Conservation (phyloP, 129 eudicot species). For the Helianthus tuberosus region DNA sequence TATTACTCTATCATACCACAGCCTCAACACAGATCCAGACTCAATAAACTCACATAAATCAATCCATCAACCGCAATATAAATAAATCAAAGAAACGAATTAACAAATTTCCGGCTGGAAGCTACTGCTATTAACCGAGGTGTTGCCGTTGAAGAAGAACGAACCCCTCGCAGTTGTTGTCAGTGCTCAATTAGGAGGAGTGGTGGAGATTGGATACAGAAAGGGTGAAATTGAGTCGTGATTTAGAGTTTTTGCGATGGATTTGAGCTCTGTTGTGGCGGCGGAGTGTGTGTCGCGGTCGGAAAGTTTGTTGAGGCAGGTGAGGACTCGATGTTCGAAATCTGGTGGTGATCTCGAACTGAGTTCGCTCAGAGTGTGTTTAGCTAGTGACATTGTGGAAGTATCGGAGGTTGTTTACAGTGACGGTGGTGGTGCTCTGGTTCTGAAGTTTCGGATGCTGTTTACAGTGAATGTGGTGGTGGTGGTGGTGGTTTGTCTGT, state of each 20-base stretch:
- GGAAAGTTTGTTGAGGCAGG: conserved; percentile 70
- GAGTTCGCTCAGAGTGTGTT: too few species aligned
- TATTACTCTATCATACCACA: too few species aligned
- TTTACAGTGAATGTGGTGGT: too few species aligned
- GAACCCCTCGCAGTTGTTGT: conserved; percentile 39
- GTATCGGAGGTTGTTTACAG: not conserved
- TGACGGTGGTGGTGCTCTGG: conserved; percentile 24
- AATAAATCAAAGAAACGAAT: not conserved
- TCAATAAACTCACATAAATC: too few species aligned
- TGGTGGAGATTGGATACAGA: conserved; percentile 62
- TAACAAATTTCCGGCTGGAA: conserved; percentile 65
- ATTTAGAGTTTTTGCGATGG: conserved; percentile 56
- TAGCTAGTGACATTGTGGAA: conserved; percentile 38
- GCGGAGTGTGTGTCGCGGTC: conserved; percentile 81
- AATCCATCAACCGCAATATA: not conserved
- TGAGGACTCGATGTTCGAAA: conserved; percentile 66
- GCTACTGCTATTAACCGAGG: conserved; percentile 58
- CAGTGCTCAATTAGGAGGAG: too few species aligned
- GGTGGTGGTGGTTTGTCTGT: conserved; percentile 51
- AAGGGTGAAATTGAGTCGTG: conserved; percentile 54
- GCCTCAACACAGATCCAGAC: too few species aligned
- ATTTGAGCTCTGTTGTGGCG: conserved; percentile 70
- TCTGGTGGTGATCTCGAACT: conserved; percentile 42
- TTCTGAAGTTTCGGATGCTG: too few species aligned
- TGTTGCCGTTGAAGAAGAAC: conserved; percentile 62